Evolutionary conservation across 306 rosid species (phyloP).

Genomic region (Casuarina cunninghamiana): DNA sequence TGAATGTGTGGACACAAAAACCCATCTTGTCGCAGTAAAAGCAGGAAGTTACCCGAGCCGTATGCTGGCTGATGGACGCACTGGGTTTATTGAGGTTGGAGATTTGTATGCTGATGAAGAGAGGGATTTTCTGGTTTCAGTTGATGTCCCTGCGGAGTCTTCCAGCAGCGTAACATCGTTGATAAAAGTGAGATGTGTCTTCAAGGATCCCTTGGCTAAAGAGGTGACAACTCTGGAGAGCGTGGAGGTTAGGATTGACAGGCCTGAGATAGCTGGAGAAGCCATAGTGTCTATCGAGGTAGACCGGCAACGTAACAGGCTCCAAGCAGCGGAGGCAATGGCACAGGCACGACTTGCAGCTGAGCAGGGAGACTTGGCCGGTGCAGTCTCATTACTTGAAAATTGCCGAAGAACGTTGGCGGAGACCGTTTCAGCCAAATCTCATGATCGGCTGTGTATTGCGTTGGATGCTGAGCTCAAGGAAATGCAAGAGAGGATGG

Average conservation of each 20-base stretch:
- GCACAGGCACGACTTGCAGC: constrained; percentile 78
- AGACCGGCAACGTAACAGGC: constrained; percentile 87
- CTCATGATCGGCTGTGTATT: constrained; percentile 70
- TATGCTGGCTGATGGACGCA: constrained; percentile 54
- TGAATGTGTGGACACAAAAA: constrained; percentile 58
- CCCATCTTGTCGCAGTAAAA: constrained; percentile 59
- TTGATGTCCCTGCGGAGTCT: constrained; percentile 64
- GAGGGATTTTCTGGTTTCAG: constrained; percentile 87
- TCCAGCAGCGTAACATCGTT: constrained; percentile 55
- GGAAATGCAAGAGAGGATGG: constrained; percentile 98
- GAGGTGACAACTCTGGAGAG: constrained; percentile 56
- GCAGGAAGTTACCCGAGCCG: constrained; percentile 87
- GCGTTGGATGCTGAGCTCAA: constrained; percentile 95
- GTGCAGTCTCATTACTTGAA: constrained; percentile 75
- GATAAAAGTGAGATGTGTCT: constrained; percentile 69
- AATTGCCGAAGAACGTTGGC: constrained; percentile 63
- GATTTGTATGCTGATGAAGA: constrained; percentile 96
- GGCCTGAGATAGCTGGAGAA: constrained; percentile 53
- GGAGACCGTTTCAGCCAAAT: constrained; percentile 66
- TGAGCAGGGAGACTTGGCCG: constrained; percentile 72
- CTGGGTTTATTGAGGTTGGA: constrained; percentile 74
- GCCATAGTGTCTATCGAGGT: constrained; percentile 79
- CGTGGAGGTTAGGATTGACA: constrained; percentile 69
- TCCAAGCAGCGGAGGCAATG: constrained; percentile 93
- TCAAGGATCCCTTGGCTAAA: constrained; percentile 80